Conservation (phyloP, 202 grass and related monocot species). For the Elaeis oleifera region DNA sequence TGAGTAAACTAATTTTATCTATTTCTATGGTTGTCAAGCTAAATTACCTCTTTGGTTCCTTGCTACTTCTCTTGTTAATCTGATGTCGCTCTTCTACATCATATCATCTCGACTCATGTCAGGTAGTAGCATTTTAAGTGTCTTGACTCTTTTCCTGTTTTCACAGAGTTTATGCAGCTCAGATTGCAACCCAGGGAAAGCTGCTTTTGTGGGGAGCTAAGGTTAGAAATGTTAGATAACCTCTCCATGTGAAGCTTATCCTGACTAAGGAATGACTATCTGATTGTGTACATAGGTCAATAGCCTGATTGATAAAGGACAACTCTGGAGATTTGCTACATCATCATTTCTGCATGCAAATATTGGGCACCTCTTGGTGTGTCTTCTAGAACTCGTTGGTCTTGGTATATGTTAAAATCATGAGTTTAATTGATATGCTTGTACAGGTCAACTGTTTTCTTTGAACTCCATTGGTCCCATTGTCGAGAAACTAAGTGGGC, state of each 20-base stretch:
- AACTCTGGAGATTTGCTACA: slow-evolving; percentile 81
- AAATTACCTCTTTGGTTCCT: too few species aligned
- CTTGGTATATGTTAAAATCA: background rate
- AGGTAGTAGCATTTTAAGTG: background rate
- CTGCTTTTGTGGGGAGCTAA: slow-evolving; percentile 87
- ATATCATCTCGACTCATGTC: too few species aligned
- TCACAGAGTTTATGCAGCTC: slow-evolving; percentile 62
- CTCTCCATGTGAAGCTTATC: slow-evolving; percentile 11
- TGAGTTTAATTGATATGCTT: background rate
- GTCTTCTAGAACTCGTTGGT: slow-evolving; percentile 9
- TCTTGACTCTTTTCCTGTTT: slow-evolving; percentile 26
- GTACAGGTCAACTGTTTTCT: slow-evolving; percentile 86
- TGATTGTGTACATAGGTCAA: slow-evolving; percentile 52
- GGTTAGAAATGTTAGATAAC: slow-evolving; percentile 41
- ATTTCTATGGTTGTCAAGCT: too few species aligned
- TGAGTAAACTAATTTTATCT: too few species aligned
- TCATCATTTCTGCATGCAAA: slow-evolving; percentile 87
- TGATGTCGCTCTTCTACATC: too few species aligned
- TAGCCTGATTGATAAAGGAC: slow-evolving; percentile 74
- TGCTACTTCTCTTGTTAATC: too few species aligned
- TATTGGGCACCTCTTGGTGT: slow-evolving; percentile 76
- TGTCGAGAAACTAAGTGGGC: slow-evolving; percentile 62
- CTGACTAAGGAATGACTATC: slow-evolving; percentile 12
- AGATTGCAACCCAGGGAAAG: slow-evolving; percentile 68
- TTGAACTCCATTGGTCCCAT: slow-evolving; percentile 82